Evolutionary conservation across 2,329 filamentous ascomycete genomes (phyloP).

Genomic region (Knufia petricola): DNA sequence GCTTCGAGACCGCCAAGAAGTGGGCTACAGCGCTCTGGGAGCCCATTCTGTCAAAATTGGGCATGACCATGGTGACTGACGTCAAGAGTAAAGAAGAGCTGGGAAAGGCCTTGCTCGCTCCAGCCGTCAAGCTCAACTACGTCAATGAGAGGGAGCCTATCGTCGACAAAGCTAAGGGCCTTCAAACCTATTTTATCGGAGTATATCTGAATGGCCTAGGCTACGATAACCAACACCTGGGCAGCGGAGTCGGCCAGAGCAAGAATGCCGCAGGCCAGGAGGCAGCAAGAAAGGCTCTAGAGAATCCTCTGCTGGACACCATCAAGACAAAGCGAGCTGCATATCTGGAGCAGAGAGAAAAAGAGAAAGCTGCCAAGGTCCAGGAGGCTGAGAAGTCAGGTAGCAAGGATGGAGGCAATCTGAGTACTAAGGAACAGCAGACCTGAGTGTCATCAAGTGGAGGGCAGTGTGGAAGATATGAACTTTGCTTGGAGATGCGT

Average conservation of each 20-base stretch:
- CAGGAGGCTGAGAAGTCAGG: background rate
- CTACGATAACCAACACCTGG: slow-evolving; percentile 34
- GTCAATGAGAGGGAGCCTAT: slow-evolving; percentile 33
- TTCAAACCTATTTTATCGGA: slow-evolving; percentile 35
- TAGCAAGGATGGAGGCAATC: background rate
- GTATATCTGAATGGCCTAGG: slow-evolving; percentile 42
- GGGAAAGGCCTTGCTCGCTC: slow-evolving; percentile 44
- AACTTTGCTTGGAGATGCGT: background rate
- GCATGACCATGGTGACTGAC: slow-evolving; percentile 17
- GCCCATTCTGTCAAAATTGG: slow-evolving; percentile 43
- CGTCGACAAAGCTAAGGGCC: slow-evolving; percentile 28
- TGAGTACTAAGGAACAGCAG: too few relatives aligned
- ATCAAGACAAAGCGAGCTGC: slow-evolving; percentile 29
- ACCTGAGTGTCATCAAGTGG: too few relatives aligned
- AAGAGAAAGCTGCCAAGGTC: slow-evolving; percentile 6
- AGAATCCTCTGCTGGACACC: slow-evolving; percentile 32
- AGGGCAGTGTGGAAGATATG: background rate
- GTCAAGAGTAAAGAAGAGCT: slow-evolving; percentile 46
- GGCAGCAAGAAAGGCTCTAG: slow-evolving; percentile 34
- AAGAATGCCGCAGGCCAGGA: slow-evolving; percentile 37
- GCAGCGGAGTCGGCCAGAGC: slow-evolving; percentile 36
- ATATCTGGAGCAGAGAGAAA: slow-evolving; percentile 15
- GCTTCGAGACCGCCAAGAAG: slow-evolving; percentile 49
- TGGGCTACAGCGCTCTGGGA: slow-evolving; percentile 75
- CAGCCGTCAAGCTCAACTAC: slow-evolving; percentile 53